These are phyloP conservation scores for Penicillium corylophilum DNA, from an alignment of 2,329 filamentous ascomycete genomes.

Conservation along the genomic window DNA sequence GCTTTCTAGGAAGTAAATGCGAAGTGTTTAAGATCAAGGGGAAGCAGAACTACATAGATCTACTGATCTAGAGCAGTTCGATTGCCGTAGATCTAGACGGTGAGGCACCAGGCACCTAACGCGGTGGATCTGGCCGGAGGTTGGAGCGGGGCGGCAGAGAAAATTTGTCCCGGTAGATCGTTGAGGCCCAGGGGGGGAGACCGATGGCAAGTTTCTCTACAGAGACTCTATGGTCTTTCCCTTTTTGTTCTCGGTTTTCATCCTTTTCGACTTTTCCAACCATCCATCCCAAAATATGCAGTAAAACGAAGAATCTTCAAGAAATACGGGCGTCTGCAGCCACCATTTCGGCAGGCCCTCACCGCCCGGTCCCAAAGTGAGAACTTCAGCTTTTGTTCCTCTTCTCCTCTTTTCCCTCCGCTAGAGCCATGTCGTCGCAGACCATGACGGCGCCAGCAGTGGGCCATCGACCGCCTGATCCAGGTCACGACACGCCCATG, in stretches of 20 bases:
- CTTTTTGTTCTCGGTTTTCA: neutral
- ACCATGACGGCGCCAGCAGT: constrained; percentile 49
- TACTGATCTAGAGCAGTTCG: neutral
- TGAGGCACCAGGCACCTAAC: constrained; percentile 22
- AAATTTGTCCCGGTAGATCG: constrained; percentile 27
- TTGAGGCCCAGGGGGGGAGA: constrained; percentile 7
- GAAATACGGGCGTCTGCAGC: constrained; percentile 25
- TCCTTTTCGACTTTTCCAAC: neutral
- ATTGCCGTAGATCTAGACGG: constrained; percentile 17
- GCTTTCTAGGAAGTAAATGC: neutral
- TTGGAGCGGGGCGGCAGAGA: constrained; percentile 27
- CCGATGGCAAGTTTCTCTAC: neutral
- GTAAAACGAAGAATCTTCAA: constrained; percentile 4
- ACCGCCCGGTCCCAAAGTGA: constrained; percentile 24
- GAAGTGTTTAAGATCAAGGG: neutral
- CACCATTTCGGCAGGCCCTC: constrained; percentile 24
- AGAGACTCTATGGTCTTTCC: neutral
- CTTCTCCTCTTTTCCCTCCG: constrained; percentile 19
- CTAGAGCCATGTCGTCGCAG: constrained; percentile 48
- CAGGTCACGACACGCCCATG: constrained; percentile 41
- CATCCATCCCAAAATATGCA: neutral
- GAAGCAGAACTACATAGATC: neutral
- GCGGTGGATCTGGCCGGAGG: constrained; percentile 22
- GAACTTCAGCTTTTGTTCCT: constrained; percentile 29
- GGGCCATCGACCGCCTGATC: constrained; percentile 46